A percentile compares a stretch with the other conserved stretches of the same genome.
phyloP scores from a whole-genome alignment of 2,329 filamentous ascomycete species.

The Fusarium acutatum region DNA sequence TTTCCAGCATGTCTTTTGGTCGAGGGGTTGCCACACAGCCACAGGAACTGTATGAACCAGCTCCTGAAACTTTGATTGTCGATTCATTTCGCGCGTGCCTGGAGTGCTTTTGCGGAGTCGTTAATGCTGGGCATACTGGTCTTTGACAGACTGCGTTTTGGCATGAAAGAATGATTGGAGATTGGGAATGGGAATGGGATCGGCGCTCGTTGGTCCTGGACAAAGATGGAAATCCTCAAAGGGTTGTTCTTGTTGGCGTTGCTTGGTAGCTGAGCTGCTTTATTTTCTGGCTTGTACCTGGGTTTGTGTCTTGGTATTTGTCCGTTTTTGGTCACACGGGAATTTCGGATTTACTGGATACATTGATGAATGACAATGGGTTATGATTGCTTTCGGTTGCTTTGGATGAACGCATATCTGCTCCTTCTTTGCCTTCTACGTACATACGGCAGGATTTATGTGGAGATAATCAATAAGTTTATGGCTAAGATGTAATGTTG shows the following conservation, averaged over 20 bases:
- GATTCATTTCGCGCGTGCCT: not conserved
- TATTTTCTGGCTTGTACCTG: not conserved
- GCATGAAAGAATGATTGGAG: not conserved
- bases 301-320: not conserved
- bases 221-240: not conserved
- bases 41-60: not conserved
- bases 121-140: not conserved
- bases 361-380: conserved; percentile 16
- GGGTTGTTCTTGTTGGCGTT: conserved; percentile 23
- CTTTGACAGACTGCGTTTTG: not conserved
- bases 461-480: not conserved
- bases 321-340: not conserved
- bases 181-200: not conserved
- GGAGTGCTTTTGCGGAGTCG: not conserved
- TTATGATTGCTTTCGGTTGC: conserved; percentile 4
- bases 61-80: not conserved
- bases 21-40: not conserved
- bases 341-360: not conserved
- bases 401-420: not conserved
- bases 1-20: not conserved
- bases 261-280: not conserved
- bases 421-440: not conserved
- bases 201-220: conserved; percentile 13
- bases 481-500: not conserved
- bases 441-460: not conserved